phyloP scores from a whole-genome alignment of 1,284 basidiomycete genomes.

The Fomitopsis betulina region DNA sequence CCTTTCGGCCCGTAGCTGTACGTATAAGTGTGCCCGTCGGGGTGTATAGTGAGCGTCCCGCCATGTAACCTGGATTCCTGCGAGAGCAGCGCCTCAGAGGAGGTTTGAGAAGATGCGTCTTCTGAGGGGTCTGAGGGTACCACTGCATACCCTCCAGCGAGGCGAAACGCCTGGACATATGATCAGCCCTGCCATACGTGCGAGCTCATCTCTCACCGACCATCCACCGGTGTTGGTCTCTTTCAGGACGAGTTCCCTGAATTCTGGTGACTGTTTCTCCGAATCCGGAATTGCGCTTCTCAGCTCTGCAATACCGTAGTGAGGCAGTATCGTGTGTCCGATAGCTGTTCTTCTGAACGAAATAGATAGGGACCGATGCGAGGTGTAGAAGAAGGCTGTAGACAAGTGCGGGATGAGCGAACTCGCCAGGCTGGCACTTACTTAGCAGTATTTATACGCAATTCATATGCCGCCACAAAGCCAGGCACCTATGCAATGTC shows the following conservation, averaged over 20 bases:
- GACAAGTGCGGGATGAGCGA: too few relatives aligned
- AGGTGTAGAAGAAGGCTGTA: too few relatives aligned
- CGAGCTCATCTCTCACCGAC: not conserved
- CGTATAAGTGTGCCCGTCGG: constrained; percentile 38
- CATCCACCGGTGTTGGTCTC: not conserved
- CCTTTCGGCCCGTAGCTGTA: constrained; percentile 70
- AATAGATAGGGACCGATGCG: too few relatives aligned
- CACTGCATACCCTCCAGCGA: not conserved
- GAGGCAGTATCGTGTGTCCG: too few relatives aligned
- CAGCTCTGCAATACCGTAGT: too few relatives aligned
- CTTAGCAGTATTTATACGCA: too few relatives aligned
- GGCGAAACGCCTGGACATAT: not conserved
- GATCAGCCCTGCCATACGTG: not conserved
- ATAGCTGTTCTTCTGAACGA: too few relatives aligned
- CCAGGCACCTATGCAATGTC: too few relatives aligned
- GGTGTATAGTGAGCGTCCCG: constrained; percentile 26
- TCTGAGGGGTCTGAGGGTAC: not conserved
- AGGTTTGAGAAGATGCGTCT: not conserved
- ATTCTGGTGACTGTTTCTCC: not conserved
- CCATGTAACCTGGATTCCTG: constrained; percentile 14
- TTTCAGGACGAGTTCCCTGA: too few relatives aligned
- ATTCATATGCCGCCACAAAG: too few relatives aligned
- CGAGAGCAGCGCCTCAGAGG: constrained; percentile 1
- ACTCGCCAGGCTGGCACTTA: too few relatives aligned
- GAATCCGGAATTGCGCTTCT: too few relatives aligned